Evolutionary conservation across 2,329 filamentous ascomycete species (phyloP).

Genomic region (Zymoseptoria pseudotritici): DNA sequence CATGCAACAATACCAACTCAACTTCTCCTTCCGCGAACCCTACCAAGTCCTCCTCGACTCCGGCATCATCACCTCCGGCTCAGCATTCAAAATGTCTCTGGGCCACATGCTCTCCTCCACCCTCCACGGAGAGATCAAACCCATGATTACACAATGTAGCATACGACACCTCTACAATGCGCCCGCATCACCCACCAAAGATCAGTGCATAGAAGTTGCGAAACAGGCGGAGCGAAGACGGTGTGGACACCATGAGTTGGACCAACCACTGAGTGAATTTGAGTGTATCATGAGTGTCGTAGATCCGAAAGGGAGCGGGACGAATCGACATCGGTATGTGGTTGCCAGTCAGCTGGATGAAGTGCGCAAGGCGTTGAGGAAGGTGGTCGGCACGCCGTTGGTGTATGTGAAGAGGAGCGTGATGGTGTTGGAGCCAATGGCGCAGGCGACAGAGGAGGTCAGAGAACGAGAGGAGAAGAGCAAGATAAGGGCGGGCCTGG

Average conservation of each 20-base stretch:
- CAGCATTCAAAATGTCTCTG: conserved; percentile 85
- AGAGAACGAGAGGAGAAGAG: conserved; percentile 62
- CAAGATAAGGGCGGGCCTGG: conserved; percentile 67
- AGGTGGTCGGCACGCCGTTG: conserved; percentile 64
- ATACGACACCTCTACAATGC: conserved; percentile 67
- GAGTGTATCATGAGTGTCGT: conserved; percentile 71
- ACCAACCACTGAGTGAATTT: conserved; percentile 59
- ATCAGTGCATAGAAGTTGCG: conserved; percentile 62
- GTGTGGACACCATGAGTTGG: conserved; percentile 70
- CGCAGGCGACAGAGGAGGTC: conserved; percentile 54
- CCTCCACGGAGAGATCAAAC: conserved; percentile 80
- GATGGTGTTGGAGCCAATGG: conserved; percentile 74
- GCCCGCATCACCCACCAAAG: conserved; percentile 31
- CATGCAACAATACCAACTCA: conserved; percentile 83
- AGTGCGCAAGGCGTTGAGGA: conserved; percentile 56
- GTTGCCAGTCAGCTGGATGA: conserved; percentile 66
- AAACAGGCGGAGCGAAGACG: conserved; percentile 69
- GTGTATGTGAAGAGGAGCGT: conserved; percentile 74
- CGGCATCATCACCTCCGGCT: conserved; percentile 73
- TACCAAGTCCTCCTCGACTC: conserved; percentile 91
- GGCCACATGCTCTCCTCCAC: conserved; percentile 67
- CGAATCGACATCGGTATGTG: conserved; percentile 73
- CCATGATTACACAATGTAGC: conserved; percentile 75
- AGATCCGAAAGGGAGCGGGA: conserved; percentile 63
- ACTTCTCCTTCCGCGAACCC: conserved; percentile 84